Percentiles rank a stretch among this genome's conserved stretches.
Conservation (phyloP, 192 early-diverging fungal genomes). For the Helicostylum pulchrum region DNA sequence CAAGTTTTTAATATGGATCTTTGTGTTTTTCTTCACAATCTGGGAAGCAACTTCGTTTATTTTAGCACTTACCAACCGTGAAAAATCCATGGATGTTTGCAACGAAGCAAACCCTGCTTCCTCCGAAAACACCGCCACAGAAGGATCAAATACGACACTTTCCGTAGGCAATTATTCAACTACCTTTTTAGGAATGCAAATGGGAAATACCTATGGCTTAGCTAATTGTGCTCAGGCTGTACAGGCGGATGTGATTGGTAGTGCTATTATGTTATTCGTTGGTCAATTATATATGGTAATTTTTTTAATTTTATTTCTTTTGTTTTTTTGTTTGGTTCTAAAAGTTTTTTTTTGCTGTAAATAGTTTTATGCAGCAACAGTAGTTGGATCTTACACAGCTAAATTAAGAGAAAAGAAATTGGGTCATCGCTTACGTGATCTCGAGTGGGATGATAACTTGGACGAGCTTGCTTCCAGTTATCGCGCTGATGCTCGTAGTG, state of each 20-base stretch:
- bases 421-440: constrained; percentile 33
- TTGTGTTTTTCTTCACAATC: constrained; percentile 18
- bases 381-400: constrained; percentile 21
- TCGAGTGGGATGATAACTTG: constrained; percentile 31
- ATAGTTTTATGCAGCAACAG: constrained; percentile 31
- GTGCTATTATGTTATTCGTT: constrained; percentile 27
- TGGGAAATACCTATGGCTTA: constrained; percentile 29
- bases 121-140: neutral
- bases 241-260: constrained; percentile 28
- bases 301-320: neutral
- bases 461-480: constrained; percentile 22
- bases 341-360: neutral
- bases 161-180: constrained; percentile 8
- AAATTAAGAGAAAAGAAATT: constrained; percentile 26
- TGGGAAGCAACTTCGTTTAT: constrained; percentile 28
- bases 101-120: constrained; percentile 4
- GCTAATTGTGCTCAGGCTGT: constrained; percentile 34
- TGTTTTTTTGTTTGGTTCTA: neutral
- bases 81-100: constrained; percentile 11
- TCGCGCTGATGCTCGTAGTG: constrained; percentile 20
- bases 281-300: constrained; percentile 33
- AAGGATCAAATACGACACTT: neutral
- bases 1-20: constrained; percentile 27
- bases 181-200: constrained; percentile 34
- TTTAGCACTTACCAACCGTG: constrained; percentile 20